Percentiles rank a stretch among this genome's conserved stretches.
Conservation (phyloP, 179 eudicot genomes). For the Drosera spatulata region DNA sequence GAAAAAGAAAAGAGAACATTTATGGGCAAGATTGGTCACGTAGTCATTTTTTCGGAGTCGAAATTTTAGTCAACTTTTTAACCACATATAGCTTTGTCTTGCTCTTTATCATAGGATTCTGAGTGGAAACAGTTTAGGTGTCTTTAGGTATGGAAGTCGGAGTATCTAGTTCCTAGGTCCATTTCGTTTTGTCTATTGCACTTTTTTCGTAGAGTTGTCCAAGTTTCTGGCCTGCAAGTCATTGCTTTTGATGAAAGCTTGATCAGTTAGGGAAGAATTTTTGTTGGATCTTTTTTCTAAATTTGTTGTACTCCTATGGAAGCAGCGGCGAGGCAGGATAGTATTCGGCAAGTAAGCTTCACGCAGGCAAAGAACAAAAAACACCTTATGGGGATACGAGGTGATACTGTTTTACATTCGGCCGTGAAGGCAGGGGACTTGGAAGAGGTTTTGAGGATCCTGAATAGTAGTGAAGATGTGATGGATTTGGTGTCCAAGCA, state of each 20-base stretch:
- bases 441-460: conserved; percentile 20
- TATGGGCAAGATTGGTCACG: too few species aligned
- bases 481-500: conserved; percentile 26
- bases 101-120: too few species aligned
- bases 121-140: too few species aligned
- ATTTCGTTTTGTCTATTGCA: too few species aligned
- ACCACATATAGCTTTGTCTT: too few species aligned
- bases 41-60: too few species aligned
- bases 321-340: conserved; percentile 18
- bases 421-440: conserved; percentile 36
- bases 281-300: background rate
- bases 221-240: background rate
- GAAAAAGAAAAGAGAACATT: too few species aligned
- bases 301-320: conserved; percentile 14
- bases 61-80: too few species aligned
- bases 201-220: too few species aligned
- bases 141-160: too few species aligned
- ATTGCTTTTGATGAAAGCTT: background rate
- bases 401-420: conserved; percentile 34
- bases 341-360: conserved; percentile 8
- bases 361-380: conserved; percentile 27
- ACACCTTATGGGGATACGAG: conserved; percentile 33
- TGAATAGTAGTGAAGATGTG: conserved; percentile 16
- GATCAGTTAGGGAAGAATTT: background rate
- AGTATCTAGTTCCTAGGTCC: too few species aligned